Conservation (phyloP, 2,329 filamentous ascomycete genomes). For the Sarocladiaceae sp. region DNA sequence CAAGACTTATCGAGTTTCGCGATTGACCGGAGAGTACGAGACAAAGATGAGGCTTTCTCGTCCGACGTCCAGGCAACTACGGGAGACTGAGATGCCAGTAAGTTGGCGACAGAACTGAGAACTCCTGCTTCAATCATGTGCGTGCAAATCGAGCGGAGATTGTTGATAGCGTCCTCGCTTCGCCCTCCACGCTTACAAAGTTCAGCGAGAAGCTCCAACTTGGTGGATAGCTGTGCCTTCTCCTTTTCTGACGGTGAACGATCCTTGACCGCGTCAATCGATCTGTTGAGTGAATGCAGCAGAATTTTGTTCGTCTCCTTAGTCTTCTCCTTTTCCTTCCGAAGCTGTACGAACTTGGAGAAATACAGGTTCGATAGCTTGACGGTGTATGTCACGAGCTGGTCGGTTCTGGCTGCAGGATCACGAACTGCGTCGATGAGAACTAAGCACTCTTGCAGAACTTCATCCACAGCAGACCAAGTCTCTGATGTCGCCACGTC, state of each 20-base stretch:
- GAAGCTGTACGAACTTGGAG: conserved; percentile 48
- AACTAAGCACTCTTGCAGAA: conserved; percentile 48
- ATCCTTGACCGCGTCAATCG: conserved; percentile 55
- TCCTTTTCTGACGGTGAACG: conserved; percentile 49
- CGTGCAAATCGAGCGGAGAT: conserved; percentile 54
- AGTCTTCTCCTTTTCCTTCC: conserved; percentile 34
- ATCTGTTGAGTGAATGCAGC: conserved; percentile 54
- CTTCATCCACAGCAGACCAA: conserved; percentile 52
- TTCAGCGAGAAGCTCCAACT: conserved; percentile 62
- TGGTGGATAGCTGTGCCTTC: conserved; percentile 53
- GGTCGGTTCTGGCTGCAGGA: conserved; percentile 22
- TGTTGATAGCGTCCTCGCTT: conserved; percentile 49
- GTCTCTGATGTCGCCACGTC: conserved; percentile 34
- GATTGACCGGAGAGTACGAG: conserved; percentile 52
- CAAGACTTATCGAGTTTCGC: conserved; percentile 52
- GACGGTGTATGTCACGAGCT: conserved; percentile 45
- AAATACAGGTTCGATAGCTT: conserved; percentile 70
- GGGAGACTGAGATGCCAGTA: conserved; percentile 44
- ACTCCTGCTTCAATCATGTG: conserved; percentile 53
- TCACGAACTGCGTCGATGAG: conserved; percentile 49
- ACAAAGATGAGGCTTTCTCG: conserved; percentile 45
- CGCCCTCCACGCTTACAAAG: conserved; percentile 47
- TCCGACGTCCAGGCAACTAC: conserved; percentile 45
- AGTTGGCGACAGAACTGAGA: conserved; percentile 44
- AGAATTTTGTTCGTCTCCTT: conserved; percentile 33